phyloP scores from a whole-genome alignment of 768 basidiomycete species.

The Kwoniella pini region DNA sequence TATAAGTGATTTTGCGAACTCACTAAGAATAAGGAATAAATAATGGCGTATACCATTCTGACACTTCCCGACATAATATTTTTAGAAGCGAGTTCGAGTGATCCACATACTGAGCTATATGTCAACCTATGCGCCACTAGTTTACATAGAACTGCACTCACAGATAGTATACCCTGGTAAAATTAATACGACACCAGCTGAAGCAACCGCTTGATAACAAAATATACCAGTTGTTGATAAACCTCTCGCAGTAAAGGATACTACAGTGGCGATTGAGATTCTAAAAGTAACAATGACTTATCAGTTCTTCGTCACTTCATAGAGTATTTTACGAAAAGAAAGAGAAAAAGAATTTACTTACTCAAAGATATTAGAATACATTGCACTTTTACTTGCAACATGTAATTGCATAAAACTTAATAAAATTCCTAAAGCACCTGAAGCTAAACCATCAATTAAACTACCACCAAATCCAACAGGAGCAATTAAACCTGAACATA shows the following conservation, averaged over 20 bases:
- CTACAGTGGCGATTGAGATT: slow-evolving; percentile 76
- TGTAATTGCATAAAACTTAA: slow-evolving; percentile 71
- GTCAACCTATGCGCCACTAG: too few species aligned
- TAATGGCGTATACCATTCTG: slow-evolving; percentile 51
- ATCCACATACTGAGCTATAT: slow-evolving; percentile 39
- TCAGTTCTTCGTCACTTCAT: background rate
- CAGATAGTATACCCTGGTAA: slow-evolving; percentile 51
- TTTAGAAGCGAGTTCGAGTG: slow-evolving; percentile 49
- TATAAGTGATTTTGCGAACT: too few species aligned
- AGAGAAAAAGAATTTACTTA: slow-evolving; percentile 55
- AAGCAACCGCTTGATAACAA: slow-evolving; percentile 49
- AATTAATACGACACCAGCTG: slow-evolving; percentile 47
- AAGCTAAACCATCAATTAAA: slow-evolving; percentile 58
- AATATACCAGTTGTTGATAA: slow-evolving; percentile 44
- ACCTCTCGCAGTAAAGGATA: slow-evolving; percentile 68
- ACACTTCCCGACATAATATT: slow-evolving; percentile 51
- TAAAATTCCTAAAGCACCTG: slow-evolving; percentile 60
- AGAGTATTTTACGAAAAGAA: background rate
- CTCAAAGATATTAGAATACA: slow-evolving; percentile 93
- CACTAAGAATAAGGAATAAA: slow-evolving; percentile 51
- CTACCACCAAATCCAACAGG: slow-evolving; percentile 80
- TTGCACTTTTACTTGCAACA: slow-evolving; percentile 71
- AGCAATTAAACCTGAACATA: slow-evolving; percentile 74
- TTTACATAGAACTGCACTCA: too few species aligned
- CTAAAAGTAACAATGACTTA: slow-evolving; percentile 55